Percentiles rank a stretch among this genome's conserved stretches.
phyloP scores from a whole-genome alignment of 768 basidiomycete genomes.

The Pulveroboletus sp. region DNA sequence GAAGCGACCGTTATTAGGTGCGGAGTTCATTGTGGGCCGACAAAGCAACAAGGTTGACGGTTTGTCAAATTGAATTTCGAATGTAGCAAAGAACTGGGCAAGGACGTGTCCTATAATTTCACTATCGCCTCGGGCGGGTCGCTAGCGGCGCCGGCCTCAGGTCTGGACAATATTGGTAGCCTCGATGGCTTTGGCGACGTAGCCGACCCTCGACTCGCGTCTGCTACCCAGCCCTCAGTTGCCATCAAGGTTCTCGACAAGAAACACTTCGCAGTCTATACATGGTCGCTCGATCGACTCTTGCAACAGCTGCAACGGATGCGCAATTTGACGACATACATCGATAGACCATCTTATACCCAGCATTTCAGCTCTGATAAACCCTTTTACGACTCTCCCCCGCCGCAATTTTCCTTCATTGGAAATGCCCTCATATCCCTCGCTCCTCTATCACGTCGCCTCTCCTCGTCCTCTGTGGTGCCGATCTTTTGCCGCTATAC shows the following conservation, averaged over 20 bases:
- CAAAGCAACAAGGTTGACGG: neutral
- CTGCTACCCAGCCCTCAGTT: slow-evolving; percentile 74
- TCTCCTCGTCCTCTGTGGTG: slow-evolving; percentile 69
- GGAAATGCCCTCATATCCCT: slow-evolving; percentile 84
- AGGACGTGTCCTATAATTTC: slow-evolving; percentile 90
- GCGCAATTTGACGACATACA: slow-evolving; percentile 87
- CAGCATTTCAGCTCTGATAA: slow-evolving; percentile 92
- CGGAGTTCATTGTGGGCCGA: slow-evolving; percentile 10
- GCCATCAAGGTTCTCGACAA: slow-evolving; percentile 91
- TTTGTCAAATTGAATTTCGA: slow-evolving; percentile 9
- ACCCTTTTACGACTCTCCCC: slow-evolving; percentile 86
- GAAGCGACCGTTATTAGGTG: slow-evolving; percentile 94
- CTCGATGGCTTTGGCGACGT: slow-evolving; percentile 92
- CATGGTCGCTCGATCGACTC: slow-evolving; percentile 88
- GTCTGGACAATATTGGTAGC: slow-evolving; percentile 81
- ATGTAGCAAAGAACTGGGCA: slow-evolving; percentile 76
- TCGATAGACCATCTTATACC: slow-evolving; percentile 89
- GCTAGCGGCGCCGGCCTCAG: slow-evolving; percentile 73
- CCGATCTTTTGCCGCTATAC: slow-evolving; percentile 95
- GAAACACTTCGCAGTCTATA: slow-evolving; percentile 79
- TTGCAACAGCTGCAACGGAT: slow-evolving; percentile 87
- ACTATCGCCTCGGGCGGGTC: slow-evolving; percentile 81
- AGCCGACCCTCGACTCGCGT: slow-evolving; percentile 73
- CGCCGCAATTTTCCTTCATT: slow-evolving; percentile 89
- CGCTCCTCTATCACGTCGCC: slow-evolving; percentile 69